Evolutionary conservation across 305 asterid genomes (phyloP), one percentile per base, ranked within the genome.

Genomic region (Striga hermonthica): DNA sequence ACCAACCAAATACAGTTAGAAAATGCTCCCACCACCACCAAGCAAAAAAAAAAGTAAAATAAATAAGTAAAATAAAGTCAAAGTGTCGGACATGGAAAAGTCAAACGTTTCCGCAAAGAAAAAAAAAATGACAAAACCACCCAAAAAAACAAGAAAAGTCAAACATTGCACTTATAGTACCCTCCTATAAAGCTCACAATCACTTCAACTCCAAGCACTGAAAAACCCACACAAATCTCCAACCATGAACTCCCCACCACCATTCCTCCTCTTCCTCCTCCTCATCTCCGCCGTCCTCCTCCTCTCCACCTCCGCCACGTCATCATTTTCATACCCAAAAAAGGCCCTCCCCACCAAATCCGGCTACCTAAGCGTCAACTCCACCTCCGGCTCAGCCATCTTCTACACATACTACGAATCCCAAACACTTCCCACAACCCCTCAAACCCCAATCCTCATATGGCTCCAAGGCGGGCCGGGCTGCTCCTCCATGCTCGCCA

Each of bases 381-480:
- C 93, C 67, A 76, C 86, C 76, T 63, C 90, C 0, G 75, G 64
- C 62, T 91, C 98, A 38, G 80, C 96, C 80, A 85, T 91, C 54
- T 91, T 80, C 83, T 91, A 85, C 78, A 66, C 96, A n/a, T 91
- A 65, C 80, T 89, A 91, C 48, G 98, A 86, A 74, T 81, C 96
- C 0, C 86, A 79, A 75, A 56, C 31, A 22, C 60, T 3, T 65
- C 83, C 12, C 15, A 69, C 60, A 62, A 70, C 43, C 72, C 70
- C 35, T 74, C 86, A 1, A 47, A 80, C 90, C 52, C 98, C 95
- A 60, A 72, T 91, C 78, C 78, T 85, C 65, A 81, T 91, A 35
- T 91, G 98, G 96, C 89, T 89, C 36, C 98, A 91, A 75, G 98
- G 95, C 0, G 95, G 97, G 45, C 97, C 96, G 10, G 95, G 96